Evolutionary conservation across 2,329 filamentous ascomycete genomes (phyloP).

Genomic region (Pseudogymnoascus sp.): DNA sequence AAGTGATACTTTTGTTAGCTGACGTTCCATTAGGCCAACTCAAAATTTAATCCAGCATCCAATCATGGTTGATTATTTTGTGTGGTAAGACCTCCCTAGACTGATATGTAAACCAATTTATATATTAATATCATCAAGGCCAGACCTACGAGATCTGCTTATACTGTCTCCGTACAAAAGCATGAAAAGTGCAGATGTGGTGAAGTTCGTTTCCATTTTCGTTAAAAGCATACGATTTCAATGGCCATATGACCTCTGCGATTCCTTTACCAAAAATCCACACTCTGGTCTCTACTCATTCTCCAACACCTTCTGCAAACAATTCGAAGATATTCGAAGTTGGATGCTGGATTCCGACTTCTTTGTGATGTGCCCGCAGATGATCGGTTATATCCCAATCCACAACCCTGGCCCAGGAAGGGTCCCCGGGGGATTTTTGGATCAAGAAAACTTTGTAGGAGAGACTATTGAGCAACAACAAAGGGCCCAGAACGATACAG

Average conservation of each 20-base stretch:
- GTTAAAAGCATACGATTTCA: constrained; percentile 3
- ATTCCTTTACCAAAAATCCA: neutral
- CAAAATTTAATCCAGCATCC: constrained; percentile 1
- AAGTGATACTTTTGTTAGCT: neutral
- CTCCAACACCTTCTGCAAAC: neutral
- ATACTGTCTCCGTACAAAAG: neutral
- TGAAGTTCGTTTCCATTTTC: neutral
- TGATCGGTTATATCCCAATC: constrained; percentile 1
- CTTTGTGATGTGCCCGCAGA: neutral
- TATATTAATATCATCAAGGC: neutral
- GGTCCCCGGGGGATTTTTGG: neutral
- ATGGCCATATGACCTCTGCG: neutral
- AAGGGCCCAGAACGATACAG: neutral
- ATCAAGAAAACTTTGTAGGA: neutral
- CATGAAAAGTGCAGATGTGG: constrained; percentile 1
- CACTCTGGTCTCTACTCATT: neutral
- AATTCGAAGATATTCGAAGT: neutral
- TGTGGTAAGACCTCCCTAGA: neutral
- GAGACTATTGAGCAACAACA: neutral
- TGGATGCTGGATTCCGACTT: constrained; percentile 6
- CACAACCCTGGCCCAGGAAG: constrained; percentile 4
- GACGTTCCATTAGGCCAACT: neutral
- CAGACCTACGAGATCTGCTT: neutral
- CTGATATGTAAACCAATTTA: neutral
- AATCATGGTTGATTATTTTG: neutral